phyloP scores from a whole-genome alignment of 805 yeast species.

The Suhomyces vadensis region DNA sequence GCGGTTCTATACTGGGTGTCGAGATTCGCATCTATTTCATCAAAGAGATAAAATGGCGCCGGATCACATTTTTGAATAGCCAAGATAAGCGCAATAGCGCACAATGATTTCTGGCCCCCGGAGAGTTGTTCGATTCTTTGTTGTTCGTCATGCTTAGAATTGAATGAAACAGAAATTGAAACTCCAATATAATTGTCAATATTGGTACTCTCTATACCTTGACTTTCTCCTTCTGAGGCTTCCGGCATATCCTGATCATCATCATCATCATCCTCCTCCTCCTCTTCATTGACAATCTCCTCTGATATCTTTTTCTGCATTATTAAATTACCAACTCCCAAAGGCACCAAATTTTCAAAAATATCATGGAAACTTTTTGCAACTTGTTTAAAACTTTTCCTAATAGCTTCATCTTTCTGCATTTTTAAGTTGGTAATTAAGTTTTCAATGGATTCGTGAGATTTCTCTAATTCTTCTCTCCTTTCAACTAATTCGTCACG shows the following conservation, averaged over 20 bases:
- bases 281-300: slow-evolving; percentile 16
- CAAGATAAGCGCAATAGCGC: slow-evolving; percentile 90
- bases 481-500: slow-evolving; percentile 65
- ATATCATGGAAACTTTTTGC: slow-evolving; percentile 70
- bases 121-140: slow-evolving; percentile 86
- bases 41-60: slow-evolving; percentile 94
- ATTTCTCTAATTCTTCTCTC: slow-evolving; percentile 64
- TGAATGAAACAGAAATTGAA: slow-evolving; percentile 85
- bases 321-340: slow-evolving; percentile 72
- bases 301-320: slow-evolving; percentile 49
- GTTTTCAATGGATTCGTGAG: slow-evolving; percentile 70
- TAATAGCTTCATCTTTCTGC: slow-evolving; percentile 82
- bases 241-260: slow-evolving; percentile 13
- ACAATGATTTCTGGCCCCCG: slow-evolving; percentile 96
- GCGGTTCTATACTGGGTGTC: slow-evolving; percentile 90
- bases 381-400: slow-evolving; percentile 73
- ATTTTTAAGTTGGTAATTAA: slow-evolving; percentile 68
- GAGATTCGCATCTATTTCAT: slow-evolving; percentile 94
- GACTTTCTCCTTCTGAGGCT: slow-evolving; percentile 14
- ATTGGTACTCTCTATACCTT: slow-evolving; percentile 6
- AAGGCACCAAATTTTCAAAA: slow-evolving; percentile 80
- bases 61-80: slow-evolving; percentile 96
- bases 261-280: slow-evolving; percentile 17
- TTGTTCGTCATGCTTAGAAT: slow-evolving; percentile 81
- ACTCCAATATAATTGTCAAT: slow-evolving; percentile 76